Base-by-base conservation (phyloP, 2,329 filamentous ascomycete species). In the Thermomyces lanuginosus region DNA sequence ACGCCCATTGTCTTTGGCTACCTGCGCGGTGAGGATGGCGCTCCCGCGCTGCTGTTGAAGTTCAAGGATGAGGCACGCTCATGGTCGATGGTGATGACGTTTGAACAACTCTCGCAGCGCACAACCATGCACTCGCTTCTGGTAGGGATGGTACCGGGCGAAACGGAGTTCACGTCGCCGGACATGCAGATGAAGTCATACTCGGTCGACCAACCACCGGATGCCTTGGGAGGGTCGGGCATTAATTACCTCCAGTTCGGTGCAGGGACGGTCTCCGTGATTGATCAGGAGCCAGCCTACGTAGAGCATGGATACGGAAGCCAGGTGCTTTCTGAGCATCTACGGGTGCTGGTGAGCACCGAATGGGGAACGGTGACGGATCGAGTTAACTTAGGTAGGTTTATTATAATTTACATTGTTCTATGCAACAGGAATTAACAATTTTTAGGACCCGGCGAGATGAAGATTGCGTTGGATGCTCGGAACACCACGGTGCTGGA, bases 321-420 rank as follows among this genome's bases (percentile, higher is more conserved):
- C 2, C 81, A 77, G 0, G 72, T 91, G 15, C 63, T 84, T 28
- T 80, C 81, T 0, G 76, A 89, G 42, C 69, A 68, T 39, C 56
- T 92, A 34, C 70, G 82, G 15, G 63, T 91, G 10, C 66, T 91
- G 28, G 63, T 80, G 16, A 73, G 82, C 31, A 80, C 77, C 37
- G 69, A 76, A 34, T 72, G 75, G 38, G 80, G 82, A 25, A 80
- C 74, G 21, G 60, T 91, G 9, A 81, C 79, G 2, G 84, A 93
- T 52, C 70, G 83, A 19, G 63, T 92, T 44, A 92, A 92, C 39
- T 63, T 91, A 28, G 61, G 64, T 61, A 54, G 48, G 54, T 8
- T 14, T 23, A 21, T 16, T 17, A 9, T 6, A n/a, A 12, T 11
- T 22, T 32, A 11, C 16, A 22, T 12, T 20, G 30, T 14, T 17